Evolutionary conservation across 257 asterid genomes (phyloP).

Genomic region (Solanum appendiculatum): DNA sequence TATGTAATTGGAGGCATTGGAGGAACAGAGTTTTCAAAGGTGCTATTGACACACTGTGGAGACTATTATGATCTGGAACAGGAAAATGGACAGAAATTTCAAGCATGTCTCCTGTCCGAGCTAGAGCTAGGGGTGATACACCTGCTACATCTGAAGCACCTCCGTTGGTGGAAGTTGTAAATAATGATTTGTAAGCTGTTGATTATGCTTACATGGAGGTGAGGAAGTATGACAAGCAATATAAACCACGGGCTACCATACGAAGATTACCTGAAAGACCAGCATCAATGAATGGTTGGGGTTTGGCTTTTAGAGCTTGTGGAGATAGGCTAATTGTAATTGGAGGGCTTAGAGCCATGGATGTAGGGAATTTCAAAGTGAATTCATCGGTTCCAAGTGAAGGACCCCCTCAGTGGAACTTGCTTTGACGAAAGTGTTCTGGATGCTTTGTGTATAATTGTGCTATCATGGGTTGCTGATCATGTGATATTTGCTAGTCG

Average conservation of each 20-base stretch:
- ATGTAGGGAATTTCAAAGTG: not conserved
- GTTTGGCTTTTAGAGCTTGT: not conserved
- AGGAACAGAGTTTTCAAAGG: not conserved
- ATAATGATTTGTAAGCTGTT: not conserved
- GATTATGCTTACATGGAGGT: not conserved
- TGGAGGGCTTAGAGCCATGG: not conserved
- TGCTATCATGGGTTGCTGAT: not conserved
- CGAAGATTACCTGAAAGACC: not conserved
- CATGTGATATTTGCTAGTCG: not conserved
- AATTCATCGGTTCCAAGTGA: not conserved
- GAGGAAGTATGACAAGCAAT: not conserved
- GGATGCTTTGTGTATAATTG: not conserved
- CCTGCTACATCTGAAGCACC: not conserved
- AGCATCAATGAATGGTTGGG: not conserved
- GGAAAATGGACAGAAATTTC: not conserved
- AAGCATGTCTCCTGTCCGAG: not conserved
- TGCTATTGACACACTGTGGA: not conserved
- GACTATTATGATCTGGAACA: not conserved
- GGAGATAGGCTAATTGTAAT: not conserved
- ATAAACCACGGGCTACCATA: not conserved
- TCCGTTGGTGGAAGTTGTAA: not conserved
- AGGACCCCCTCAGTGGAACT: not conserved
- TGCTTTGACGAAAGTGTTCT: not conserved
- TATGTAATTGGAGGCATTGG: not conserved
- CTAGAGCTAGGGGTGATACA: not conserved